Evolutionary conservation across 352 stramenopile genomes (phyloP), one percentile per base, ranked within the genome.

Genomic region (Pythium apleroticum): DNA sequence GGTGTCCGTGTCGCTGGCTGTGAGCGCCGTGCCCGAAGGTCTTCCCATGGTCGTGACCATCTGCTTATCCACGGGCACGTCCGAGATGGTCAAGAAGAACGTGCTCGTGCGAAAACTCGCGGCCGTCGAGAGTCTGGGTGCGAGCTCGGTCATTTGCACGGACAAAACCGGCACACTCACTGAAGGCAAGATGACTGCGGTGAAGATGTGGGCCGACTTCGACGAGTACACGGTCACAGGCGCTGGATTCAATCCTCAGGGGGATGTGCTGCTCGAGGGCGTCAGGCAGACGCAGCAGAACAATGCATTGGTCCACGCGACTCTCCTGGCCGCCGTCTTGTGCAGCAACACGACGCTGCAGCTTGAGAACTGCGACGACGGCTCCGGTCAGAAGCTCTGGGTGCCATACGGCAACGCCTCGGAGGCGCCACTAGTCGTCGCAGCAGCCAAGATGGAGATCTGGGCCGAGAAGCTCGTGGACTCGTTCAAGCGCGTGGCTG

Each of bases 141-240:
- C 90, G 19, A 89, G 85, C 3, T 92, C 87, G 4, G 85, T 97
- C 14, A 89, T 93, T 33, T 97, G 74, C 60, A 84, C 76, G 1
- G 91, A 98, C 74, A 98, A 98, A 74, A 98, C 92, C 7, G 92
- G 92, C 22, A 98, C 92, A 19, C 70, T 98, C 20, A 98, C 92
- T 0, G 76, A 83, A 30, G 78, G 78, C 19, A 78, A 87, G 65
- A 87, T 87, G 78, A 80, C 72, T 0, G 78, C 74, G 9, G 70
- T 85, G 22, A 76, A 77, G 37, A 25, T 77, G 8, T 87, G 74
- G 71, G 63, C 72, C 11, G 74, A 81, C 39, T 75, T 68, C 50
- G 53, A 69, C 3, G 65, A 78, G 52, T 81, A 73, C 60, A 35
- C 45, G 4, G 75, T 80, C 57, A 77, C 69, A 8, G 76, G 74